Conservation (phyloP, 257 asterid species). For the Solanum sparsipilum region DNA sequence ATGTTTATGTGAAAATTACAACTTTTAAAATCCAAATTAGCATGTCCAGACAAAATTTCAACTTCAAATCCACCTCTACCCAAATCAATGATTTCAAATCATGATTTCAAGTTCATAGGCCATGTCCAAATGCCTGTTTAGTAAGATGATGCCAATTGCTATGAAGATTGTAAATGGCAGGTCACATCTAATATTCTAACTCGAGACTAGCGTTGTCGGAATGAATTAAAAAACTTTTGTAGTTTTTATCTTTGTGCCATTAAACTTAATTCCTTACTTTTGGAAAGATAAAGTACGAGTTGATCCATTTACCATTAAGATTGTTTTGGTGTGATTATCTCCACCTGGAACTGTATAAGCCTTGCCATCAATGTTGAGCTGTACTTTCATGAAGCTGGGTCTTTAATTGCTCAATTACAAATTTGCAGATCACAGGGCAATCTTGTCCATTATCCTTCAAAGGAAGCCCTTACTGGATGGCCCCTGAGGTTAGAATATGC, state of each 20-base stretch:
- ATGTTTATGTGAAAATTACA: not conserved
- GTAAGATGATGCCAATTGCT: not conserved
- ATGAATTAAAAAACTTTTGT: not conserved
- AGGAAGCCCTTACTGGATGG: slow-evolving; percentile 91
- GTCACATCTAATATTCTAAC: not conserved
- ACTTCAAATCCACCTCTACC: not conserved
- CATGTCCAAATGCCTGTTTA: not conserved
- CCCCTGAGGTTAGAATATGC: slow-evolving; percentile 65
- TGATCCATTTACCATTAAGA: not conserved
- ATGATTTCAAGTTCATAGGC: not conserved
- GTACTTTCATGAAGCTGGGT: not conserved
- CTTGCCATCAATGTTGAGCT: not conserved
- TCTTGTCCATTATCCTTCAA: slow-evolving; percentile 43
- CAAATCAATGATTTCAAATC: not conserved
- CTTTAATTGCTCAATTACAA: not conserved
- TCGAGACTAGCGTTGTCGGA: not conserved
- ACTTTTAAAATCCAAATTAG: not conserved
- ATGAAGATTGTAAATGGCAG: not conserved
- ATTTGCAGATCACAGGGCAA: slow-evolving; percentile 77
- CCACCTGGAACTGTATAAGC: not conserved
- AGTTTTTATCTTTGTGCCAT: not conserved
- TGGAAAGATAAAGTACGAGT: not conserved
- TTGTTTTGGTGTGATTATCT: not conserved
- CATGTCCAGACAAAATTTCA: not conserved
- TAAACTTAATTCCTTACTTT: not conserved